Evolutionary conservation across 2,329 filamentous ascomycete genomes (phyloP), one percentile per base, ranked within the genome.

Genomic region (Aspergillus sp.): DNA sequence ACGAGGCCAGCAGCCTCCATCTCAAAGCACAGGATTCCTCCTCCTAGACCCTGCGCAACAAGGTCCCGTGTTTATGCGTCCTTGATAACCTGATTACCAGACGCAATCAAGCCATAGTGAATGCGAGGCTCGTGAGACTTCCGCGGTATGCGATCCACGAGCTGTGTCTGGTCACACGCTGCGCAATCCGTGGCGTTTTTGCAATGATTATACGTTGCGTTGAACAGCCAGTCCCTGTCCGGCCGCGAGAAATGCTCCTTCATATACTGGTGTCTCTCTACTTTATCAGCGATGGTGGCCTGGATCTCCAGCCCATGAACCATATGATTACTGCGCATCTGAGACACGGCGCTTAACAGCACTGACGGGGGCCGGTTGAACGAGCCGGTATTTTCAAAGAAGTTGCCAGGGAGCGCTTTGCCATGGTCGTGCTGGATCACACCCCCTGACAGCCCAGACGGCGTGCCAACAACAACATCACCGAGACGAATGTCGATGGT

Each of bases 81-180:
- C n/a, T 47, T 52, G 3, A 63, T 54, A 0, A 62, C 47, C 27
- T 54, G 35, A 21, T 58, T 55, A 1, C 52, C 57, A 1, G 59
- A 63, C 12, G 47, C 58, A 12, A 31, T 31, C 9, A 31, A 4
- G 9, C 27, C 27, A 11, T 31, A 31, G 9, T 31, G 27, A 9
- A 31, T 11, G 27, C 27, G 27, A 11, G 27, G 27, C 6, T 23
- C n/a, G 6, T 0, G 5, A 14, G 15, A n/a, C 5, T 17, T 11
- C 17, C 31, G 17, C 0, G 8, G 5, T 23, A 17, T 4, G n/a
- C 47, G n/a, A 23, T 19, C 2, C 2, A 21, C 25, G 1, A 50
- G 7, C 31, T 17, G 11, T 2, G 4, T 7, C 3, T n/a, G 14
- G 11, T 37, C 31, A 14, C 27, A 21, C 5, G 9, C 47, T 1